Base-by-base conservation (phyloP, 1,284 basidiomycete genomes). In the Puccinia coronata region DNA sequence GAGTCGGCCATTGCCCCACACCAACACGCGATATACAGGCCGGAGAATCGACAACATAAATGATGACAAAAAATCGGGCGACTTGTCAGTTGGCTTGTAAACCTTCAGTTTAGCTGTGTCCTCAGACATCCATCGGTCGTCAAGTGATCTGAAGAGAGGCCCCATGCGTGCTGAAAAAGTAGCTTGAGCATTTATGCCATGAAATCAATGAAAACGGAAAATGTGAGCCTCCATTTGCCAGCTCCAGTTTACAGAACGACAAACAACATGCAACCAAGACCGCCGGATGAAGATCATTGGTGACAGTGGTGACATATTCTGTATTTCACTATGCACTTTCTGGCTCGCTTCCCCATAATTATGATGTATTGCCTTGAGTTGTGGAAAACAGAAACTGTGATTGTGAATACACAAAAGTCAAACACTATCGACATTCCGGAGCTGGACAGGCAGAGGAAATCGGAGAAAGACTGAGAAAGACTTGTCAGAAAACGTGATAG, bases 131-230 rank as follows among this genome's bases (percentile, higher is more conserved):
- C 25, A 57, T 31, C 63, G 23, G 63, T 67, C 41, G n/a, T 67
- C 41, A 67, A 67, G 63, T 43, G 63, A 67, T 67, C 41, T 47
- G 41, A 67, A n/a, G n/a, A n/a, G n/a, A n/a, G n/a, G n/a, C n/a
- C n/a, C n/a, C n/a, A n/a, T n/a, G n/a, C n/a, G n/a, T n/a, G n/a
- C n/a, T n/a, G n/a, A n/a, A n/a, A n/a, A n/a, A n/a, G n/a, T n/a
- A n/a, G n/a, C n/a, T n/a, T n/a, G n/a, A n/a, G n/a, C n/a, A n/a
- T n/a, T n/a, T n/a, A n/a, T n/a, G n/a, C n/a, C n/a, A n/a, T n/a
- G n/a, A n/a, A n/a, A n/a, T n/a, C n/a, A n/a, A n/a, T n/a, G n/a
- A n/a, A n/a, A n/a, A n/a, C n/a, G n/a, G n/a, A n/a, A n/a, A n/a
- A n/a, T n/a, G n/a, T n/a, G n/a, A n/a, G n/a, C n/a, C n/a, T n/a